phyloP scores from a whole-genome alignment of 2,329 filamentous ascomycete species.

The Aspergillus flavus region DNA sequence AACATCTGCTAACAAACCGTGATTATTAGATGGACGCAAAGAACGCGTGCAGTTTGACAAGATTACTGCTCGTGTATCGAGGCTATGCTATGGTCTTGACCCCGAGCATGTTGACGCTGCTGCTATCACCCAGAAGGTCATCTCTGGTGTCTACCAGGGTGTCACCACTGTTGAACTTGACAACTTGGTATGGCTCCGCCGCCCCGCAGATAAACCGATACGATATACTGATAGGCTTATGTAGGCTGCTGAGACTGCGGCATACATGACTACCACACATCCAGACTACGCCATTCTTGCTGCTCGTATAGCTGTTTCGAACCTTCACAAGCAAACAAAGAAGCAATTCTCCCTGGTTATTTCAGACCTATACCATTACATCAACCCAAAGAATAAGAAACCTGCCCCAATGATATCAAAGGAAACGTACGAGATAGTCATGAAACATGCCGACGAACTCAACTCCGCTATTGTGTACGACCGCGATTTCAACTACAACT shows the following conservation, averaged over 20 bases:
- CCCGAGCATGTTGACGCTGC: constrained; percentile 95
- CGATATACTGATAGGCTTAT: constrained; percentile 26
- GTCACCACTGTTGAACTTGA: constrained; percentile 96
- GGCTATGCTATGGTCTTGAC: constrained; percentile 96
- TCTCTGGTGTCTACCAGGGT: constrained; percentile 97
- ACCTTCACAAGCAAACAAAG: constrained; percentile 99
- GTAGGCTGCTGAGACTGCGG: constrained; percentile 95
- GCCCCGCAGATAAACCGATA: not conserved
- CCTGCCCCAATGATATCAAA: constrained; percentile 93
- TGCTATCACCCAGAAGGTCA: constrained; percentile 98
- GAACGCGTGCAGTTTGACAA: constrained; percentile 99
- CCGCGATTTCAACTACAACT: constrained; percentile 99
- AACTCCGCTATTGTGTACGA: constrained; percentile 99
- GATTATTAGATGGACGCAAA: constrained; percentile 84
- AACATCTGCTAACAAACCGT: constrained; percentile 23
- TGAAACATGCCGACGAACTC: constrained; percentile 94
- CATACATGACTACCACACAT: constrained; percentile 99
- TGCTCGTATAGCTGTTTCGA: constrained; percentile 96
- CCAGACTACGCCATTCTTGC: constrained; percentile 98
- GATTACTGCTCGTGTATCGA: constrained; percentile 97
- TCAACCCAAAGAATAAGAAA: constrained; percentile 88
- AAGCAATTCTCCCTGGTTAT: constrained; percentile 99
- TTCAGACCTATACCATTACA: constrained; percentile 89
- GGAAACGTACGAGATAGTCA: constrained; percentile 86
- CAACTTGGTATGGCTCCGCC: constrained; percentile 72